A percentile compares a stretch with the other conserved stretches of the same genome.
phyloP scores from a whole-genome alignment of 441 rosid species.

The Brassica hybrid region DNA sequence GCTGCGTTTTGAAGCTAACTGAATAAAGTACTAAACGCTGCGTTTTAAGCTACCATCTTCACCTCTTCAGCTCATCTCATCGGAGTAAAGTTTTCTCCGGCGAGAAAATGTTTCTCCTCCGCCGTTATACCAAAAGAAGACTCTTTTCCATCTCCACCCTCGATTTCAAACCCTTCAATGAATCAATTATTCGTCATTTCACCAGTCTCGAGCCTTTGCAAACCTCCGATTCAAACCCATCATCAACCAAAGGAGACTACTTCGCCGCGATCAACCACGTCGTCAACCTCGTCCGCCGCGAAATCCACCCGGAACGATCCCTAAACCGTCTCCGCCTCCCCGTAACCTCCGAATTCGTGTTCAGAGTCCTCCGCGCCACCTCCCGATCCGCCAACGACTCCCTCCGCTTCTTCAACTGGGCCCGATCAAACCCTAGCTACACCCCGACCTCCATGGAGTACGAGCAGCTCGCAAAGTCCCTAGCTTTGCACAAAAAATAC shows the following conservation, averaged over 20 bases:
- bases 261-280: constrained; percentile 80
- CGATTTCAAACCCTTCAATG: neutral
- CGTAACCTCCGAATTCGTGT: constrained; percentile 74
- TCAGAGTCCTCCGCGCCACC: constrained; percentile 82
- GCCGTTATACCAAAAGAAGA: constrained; percentile 20
- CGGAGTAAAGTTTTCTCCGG: constrained; percentile 6
- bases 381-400: constrained; percentile 68
- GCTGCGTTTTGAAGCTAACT: no score
- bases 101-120: constrained; percentile 38
- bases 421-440: constrained; percentile 58
- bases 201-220: constrained; percentile 30
- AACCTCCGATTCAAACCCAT: constrained; percentile 31
- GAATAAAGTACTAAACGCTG: neutral
- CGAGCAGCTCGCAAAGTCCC: constrained; percentile 71
- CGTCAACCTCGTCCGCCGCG: constrained; percentile 79
- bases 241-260: constrained; percentile 71
- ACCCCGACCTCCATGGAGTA: constrained; percentile 73
- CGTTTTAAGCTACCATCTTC: neutral
- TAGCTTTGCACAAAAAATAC: constrained; percentile 60
- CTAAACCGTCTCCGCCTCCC: constrained; percentile 66
- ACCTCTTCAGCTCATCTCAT: neutral
- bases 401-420: constrained; percentile 92
- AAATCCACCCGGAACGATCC: constrained; percentile 79
- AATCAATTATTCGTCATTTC: constrained; percentile 8
- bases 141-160: neutral